These are phyloP conservation scores for Raphanus sativus DNA, from an alignment of 345 rosid species.

Conservation along the genomic window DNA sequence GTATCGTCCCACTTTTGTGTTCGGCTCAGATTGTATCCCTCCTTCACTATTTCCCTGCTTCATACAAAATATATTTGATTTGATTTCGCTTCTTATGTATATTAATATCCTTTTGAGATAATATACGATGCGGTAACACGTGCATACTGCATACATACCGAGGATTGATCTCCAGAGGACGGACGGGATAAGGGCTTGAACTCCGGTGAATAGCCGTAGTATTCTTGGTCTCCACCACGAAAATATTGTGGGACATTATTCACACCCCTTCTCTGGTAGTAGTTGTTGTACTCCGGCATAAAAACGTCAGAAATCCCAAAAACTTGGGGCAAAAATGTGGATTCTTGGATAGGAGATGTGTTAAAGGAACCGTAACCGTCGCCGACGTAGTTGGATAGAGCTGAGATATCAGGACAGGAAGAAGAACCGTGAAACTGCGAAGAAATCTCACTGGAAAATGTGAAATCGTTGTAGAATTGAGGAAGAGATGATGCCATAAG, in stretches of 20 bases:
- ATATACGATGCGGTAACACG: neutral
- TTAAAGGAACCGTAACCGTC: slow-evolving; percentile 26
- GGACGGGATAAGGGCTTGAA: slow-evolving; percentile 37
- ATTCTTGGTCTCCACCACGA: slow-evolving; percentile 51
- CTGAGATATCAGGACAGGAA: slow-evolving; percentile 28
- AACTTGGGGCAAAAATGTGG: slow-evolving; percentile 25
- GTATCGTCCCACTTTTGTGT: slow-evolving; percentile 63
- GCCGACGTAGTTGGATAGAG: slow-evolving; percentile 25
- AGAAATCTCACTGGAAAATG: slow-evolving; percentile 43
- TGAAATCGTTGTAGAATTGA: slow-evolving; percentile 45
- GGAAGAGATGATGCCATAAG: slow-evolving; percentile 54
- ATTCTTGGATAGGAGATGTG: slow-evolving; percentile 16
- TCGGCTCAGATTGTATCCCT: slow-evolving; percentile 43
- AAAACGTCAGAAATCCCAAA: slow-evolving; percentile 43
- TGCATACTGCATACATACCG: slow-evolving; percentile 32
- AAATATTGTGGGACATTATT: slow-evolving; percentile 37
- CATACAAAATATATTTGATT: neutral
- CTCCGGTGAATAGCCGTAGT: slow-evolving; percentile 44
- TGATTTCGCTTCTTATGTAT: neutral
- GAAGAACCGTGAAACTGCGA: slow-evolving; percentile 33
- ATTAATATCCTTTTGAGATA: neutral
- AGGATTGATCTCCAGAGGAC: slow-evolving; percentile 34
- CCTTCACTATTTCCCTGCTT: slow-evolving; percentile 49
- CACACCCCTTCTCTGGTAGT: slow-evolving; percentile 19
- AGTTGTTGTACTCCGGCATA: slow-evolving; percentile 40